phyloP scores from a whole-genome alignment of 805 yeast genomes.

The Sugiyamaella valdiviana region DNA sequence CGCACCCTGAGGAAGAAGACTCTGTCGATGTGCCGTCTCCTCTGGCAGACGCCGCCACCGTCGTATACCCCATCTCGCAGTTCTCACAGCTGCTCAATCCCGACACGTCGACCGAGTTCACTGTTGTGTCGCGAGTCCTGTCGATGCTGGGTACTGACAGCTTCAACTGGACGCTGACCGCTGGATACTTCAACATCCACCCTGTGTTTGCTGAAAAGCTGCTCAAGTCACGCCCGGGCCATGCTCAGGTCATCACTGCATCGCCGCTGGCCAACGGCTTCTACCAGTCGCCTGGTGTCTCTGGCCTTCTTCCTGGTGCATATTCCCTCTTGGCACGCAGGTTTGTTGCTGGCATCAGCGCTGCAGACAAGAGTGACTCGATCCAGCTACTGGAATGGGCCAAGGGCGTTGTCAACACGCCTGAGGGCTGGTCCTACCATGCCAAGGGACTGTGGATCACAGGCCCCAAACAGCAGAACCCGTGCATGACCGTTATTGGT shows the following conservation, averaged over 20 bases:
- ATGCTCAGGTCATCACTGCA: conserved; percentile 78
- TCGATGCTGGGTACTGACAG: conserved; percentile 49
- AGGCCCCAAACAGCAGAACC: conserved; percentile 49
- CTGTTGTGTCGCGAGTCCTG: conserved; percentile 55
- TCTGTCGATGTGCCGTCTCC: conserved; percentile 20
- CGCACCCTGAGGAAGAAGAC: conserved; percentile 14
- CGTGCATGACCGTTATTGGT: conserved; percentile 78
- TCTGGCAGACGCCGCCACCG: conserved; percentile 36
- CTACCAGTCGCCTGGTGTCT: conserved; percentile 74
- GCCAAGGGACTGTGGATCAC: conserved; percentile 93
- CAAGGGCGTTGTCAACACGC: conserved; percentile 73
- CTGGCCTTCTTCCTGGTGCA: conserved; percentile 78
- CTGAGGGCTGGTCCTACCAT: conserved; percentile 93
- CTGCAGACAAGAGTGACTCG: conserved; percentile 33
- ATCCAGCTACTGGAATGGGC: conserved; percentile 78
- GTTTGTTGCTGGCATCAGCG: conserved; percentile 51
- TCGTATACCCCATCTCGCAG: conserved; percentile 87
- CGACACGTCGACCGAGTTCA: conserved; percentile 76
- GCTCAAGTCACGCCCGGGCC: conserved; percentile 46
- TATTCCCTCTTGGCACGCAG: conserved; percentile 68
- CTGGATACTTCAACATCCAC: conserved; percentile 92
- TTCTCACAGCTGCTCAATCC: conserved; percentile 71
- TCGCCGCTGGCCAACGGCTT: conserved; percentile 93
- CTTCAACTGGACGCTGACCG: conserved; percentile 80
- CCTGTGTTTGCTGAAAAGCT: conserved; percentile 61